phyloP scores from a whole-genome alignment of 345 rosid genomes.

The Salix exigua region DNA sequence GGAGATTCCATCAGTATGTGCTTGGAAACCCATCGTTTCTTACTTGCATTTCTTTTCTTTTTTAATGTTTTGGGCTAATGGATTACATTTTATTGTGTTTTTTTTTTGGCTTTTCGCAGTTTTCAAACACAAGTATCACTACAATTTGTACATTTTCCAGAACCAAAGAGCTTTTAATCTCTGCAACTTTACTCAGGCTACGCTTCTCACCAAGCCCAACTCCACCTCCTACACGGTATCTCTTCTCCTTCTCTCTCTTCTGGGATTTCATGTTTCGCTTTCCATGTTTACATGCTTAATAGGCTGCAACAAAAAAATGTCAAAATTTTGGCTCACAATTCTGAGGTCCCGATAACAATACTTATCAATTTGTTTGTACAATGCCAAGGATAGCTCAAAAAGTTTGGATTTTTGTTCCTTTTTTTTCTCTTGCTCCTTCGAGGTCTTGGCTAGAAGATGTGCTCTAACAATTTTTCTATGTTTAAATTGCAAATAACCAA shows the following conservation, averaged over 20 bases:
- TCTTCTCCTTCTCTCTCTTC: background rate
- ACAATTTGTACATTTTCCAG: conserved; percentile 79
- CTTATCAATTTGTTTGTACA: background rate
- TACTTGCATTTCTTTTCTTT: background rate
- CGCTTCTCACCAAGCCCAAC: conserved; percentile 67
- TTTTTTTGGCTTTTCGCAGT: conserved; percentile 31
- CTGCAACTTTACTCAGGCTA: conserved; percentile 76
- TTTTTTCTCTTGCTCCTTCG: background rate
- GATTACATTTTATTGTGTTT: background rate
- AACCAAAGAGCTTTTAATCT: conserved; percentile 66
- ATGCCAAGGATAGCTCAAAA: too few species aligned
- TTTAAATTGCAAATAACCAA: background rate
- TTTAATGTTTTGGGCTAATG: background rate
- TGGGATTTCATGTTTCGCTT: background rate
- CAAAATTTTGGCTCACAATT: background rate
- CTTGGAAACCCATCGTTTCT: background rate
- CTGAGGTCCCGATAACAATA: background rate
- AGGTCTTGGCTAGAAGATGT: background rate
- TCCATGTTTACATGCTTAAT: background rate
- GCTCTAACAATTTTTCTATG: background rate
- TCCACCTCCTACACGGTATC: conserved; percentile 69
- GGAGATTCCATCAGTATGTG: conserved; percentile 75
- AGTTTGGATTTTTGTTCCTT: too few species aligned
- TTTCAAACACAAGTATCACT: conserved; percentile 71
- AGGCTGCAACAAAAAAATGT: background rate